Evolutionary conservation across 371 early-diverging fungal species (phyloP).

Genomic region (Dichotomocladium elegans): DNA sequence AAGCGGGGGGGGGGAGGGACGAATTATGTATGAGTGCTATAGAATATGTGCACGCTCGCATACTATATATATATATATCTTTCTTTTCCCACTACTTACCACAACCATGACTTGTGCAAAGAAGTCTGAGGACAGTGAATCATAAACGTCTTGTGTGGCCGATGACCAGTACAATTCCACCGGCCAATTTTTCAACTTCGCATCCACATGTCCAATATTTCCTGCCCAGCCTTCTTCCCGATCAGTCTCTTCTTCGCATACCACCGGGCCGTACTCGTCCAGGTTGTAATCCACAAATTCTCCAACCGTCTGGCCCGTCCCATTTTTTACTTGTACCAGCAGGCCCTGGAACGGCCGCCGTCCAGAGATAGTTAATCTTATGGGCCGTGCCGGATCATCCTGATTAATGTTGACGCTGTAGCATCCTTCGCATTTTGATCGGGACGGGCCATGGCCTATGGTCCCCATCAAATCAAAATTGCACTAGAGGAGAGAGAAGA

Average conservation of each 20-base stretch:
- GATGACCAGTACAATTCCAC: constrained; percentile 27
- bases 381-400: not conserved
- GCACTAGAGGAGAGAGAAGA: constrained; percentile 21
- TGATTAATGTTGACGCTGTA: constrained; percentile 22
- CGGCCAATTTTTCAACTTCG: constrained; percentile 40
- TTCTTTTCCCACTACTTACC: constrained; percentile 33
- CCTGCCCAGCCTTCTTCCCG: constrained; percentile 19
- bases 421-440: constrained; percentile 34
- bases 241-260: constrained; percentile 32
- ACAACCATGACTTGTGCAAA: constrained; percentile 44
- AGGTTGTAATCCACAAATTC: constrained; percentile 33
- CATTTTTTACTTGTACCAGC: constrained; percentile 34
- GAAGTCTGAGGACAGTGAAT: constrained; percentile 10
- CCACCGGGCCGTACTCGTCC: constrained; percentile 29
- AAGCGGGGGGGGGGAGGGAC: not conserved
- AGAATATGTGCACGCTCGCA: not conserved
- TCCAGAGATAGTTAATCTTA: constrained; percentile 25
- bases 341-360: constrained; percentile 35
- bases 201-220: constrained; percentile 38
- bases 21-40: not conserved
- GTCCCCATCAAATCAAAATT: constrained; percentile 36
- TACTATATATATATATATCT: too few relatives aligned
- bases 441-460: constrained; percentile 44
- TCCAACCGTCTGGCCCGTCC: constrained; percentile 33
- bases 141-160: constrained; percentile 6